These are phyloP conservation scores for Zygotorulaspora chibaensis DNA, from an alignment of 805 yeast genomes.

Conservation along the genomic window DNA sequence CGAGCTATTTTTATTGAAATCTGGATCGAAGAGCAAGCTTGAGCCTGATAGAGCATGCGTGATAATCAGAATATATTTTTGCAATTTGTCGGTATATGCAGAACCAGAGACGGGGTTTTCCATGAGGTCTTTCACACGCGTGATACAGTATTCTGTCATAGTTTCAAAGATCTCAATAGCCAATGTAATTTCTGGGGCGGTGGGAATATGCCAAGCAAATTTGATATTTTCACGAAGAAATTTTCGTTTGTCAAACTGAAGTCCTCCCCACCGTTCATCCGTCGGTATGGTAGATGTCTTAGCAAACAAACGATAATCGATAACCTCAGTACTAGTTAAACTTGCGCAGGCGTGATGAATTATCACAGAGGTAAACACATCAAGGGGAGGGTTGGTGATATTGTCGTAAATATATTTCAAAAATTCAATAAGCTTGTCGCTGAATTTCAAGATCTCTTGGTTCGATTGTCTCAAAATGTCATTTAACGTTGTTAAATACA, in stretches of 20 bases:
- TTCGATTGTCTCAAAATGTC: constrained; percentile 70
- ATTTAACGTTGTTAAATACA: constrained; percentile 66
- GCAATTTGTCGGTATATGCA: constrained; percentile 45
- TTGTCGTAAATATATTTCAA: constrained; percentile 28
- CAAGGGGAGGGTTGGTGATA: constrained; percentile 50
- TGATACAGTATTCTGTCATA: constrained; percentile 43
- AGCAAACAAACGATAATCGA: constrained; percentile 51
- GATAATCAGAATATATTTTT: constrained; percentile 52
- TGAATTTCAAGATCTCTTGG: constrained; percentile 41
- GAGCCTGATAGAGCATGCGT: constrained; percentile 65
- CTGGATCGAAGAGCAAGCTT: constrained; percentile 69
- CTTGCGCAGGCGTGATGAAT: constrained; percentile 65
- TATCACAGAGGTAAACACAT: constrained; percentile 55
- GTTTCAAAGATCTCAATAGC: constrained; percentile 57
- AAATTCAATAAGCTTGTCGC: constrained; percentile 42
- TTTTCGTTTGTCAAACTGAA: constrained; percentile 52
- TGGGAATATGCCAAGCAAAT: constrained; percentile 76
- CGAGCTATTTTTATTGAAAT: constrained; percentile 40
- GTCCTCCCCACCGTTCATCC: constrained; percentile 70
- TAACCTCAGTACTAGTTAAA: constrained; percentile 54
- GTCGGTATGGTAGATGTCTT: constrained; percentile 38
- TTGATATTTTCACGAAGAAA: constrained; percentile 46
- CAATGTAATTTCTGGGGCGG: constrained; percentile 47
- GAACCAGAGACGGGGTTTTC: constrained; percentile 15
- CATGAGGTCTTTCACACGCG: constrained; percentile 39